Conservation (phyloP, 2,329 filamentous ascomycete species). For the Endocalyx cinctus region DNA sequence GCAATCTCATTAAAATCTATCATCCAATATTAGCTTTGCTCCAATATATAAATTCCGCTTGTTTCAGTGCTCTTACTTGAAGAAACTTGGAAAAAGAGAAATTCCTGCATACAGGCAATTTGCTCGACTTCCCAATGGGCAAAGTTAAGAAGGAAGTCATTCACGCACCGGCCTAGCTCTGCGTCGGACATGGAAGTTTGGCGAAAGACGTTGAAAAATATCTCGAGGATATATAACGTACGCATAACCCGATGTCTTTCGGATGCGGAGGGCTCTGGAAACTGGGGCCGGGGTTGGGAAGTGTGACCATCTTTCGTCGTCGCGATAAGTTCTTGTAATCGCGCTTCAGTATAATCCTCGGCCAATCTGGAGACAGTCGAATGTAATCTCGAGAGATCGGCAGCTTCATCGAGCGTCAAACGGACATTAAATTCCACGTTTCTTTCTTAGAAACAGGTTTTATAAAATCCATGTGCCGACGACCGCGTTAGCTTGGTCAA, state of each 20-base stretch:
- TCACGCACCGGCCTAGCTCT: slow-evolving; percentile 5
- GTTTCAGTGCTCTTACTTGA: slow-evolving; percentile 5
- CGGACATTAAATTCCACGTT: slow-evolving; percentile 3
- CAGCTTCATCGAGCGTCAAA: slow-evolving; percentile 6
- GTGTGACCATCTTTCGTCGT: slow-evolving; percentile 3
- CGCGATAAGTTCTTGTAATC: slow-evolving; percentile 4
- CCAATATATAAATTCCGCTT: slow-evolving; percentile 2
- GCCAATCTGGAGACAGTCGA: slow-evolving; percentile 3
- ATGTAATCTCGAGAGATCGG: slow-evolving; percentile 4
- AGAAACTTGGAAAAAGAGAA: slow-evolving; percentile 6
- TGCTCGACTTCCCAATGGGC: slow-evolving; percentile 7
- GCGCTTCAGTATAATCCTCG: slow-evolving; percentile 2
- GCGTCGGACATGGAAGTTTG: slow-evolving; percentile 3
- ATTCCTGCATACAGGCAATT: slow-evolving; percentile 8
- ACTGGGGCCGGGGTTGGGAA: slow-evolving; percentile 2
- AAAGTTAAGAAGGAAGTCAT: slow-evolving; percentile 8
- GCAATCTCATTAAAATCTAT: slow-evolving; percentile 6
- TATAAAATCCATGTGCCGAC: slow-evolving; percentile 5
- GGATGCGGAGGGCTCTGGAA: slow-evolving; percentile 4
- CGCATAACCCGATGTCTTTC: slow-evolving; percentile 8
- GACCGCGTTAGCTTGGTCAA: slow-evolving; percentile 4
- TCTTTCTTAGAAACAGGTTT: slow-evolving; percentile 6
- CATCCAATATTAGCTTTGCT: slow-evolving; percentile 6
- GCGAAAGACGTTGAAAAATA: slow-evolving; percentile 7
- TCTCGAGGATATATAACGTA: slow-evolving; percentile 7